phyloP scores from a whole-genome alignment of 768 basidiomycete genomes.

The Lentinula boryana region DNA sequence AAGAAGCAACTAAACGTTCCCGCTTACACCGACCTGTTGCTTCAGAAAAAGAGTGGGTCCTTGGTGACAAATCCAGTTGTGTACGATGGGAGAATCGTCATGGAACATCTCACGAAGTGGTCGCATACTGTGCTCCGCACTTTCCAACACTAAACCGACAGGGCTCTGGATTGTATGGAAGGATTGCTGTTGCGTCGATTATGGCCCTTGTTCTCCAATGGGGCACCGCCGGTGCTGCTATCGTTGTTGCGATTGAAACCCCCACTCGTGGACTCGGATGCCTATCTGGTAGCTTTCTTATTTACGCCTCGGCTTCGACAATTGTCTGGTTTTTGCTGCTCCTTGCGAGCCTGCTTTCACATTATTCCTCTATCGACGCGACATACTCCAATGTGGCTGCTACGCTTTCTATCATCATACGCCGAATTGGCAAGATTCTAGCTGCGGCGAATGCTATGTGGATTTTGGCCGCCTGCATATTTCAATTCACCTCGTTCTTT shows the following conservation, averaged over 20 bases:
- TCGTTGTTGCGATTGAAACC: slow-evolving; percentile 20
- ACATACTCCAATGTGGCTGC: slow-evolving; percentile 8
- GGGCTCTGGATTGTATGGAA: slow-evolving; percentile 15
- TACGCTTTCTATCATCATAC: slow-evolving; percentile 17
- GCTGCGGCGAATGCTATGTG: slow-evolving; percentile 25
- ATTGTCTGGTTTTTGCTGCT: slow-evolving; percentile 23
- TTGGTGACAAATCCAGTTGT: background rate
- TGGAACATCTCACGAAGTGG: slow-evolving; percentile 14
- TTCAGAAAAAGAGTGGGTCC: slow-evolving; percentile 5
- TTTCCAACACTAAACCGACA: slow-evolving; percentile 6
- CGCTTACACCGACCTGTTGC: slow-evolving; percentile 4
- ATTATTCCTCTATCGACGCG: background rate
- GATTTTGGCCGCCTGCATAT: slow-evolving; percentile 22
- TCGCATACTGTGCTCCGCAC: slow-evolving; percentile 14
- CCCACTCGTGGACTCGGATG: slow-evolving; percentile 29
- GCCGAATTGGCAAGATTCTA: slow-evolving; percentile 23
- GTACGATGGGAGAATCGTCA: slow-evolving; percentile 7
- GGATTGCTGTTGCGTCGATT: slow-evolving; percentile 22
- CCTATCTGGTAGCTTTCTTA: slow-evolving; percentile 23
- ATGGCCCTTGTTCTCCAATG: slow-evolving; percentile 24
- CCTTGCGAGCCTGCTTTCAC: slow-evolving; percentile 16
- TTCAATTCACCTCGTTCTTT: slow-evolving; percentile 27
- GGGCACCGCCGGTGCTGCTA: slow-evolving; percentile 23
- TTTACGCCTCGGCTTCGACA: slow-evolving; percentile 23
- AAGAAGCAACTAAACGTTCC: slow-evolving; percentile 9